phyloP scores from a whole-genome alignment of 2,329 filamentous ascomycete genomes.

The Cercospora sp. region DNA sequence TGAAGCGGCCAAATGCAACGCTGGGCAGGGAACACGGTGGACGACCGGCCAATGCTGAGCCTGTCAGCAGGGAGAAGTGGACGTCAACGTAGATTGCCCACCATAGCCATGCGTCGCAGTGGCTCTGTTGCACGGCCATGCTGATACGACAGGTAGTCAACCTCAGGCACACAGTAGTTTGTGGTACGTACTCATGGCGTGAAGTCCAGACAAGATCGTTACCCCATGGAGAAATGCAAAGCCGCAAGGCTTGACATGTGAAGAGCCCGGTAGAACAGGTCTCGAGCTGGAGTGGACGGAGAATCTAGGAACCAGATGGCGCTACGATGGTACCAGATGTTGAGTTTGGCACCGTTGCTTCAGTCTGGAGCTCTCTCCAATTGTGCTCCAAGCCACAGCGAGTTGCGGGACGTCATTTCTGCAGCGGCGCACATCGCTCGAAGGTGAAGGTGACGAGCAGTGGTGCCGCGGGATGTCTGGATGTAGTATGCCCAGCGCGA shows the following conservation, averaged over 20 bases:
- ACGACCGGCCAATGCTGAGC: background rate
- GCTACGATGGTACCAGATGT: background rate
- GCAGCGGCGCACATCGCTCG: background rate
- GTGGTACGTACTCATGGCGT: conserved; percentile 1
- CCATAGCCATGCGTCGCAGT: background rate
- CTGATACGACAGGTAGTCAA: background rate
- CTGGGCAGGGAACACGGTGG: too few relatives aligned
- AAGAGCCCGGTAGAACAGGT: background rate
- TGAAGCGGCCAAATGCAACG: background rate
- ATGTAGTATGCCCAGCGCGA: background rate
- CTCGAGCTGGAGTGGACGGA: conserved; percentile 14
- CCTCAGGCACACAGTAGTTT: background rate
- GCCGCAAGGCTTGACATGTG: background rate
- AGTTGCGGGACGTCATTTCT: conserved; percentile 6
- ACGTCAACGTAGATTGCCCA: background rate
- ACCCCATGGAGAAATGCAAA: background rate
- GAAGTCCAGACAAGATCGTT: conserved; percentile 2
- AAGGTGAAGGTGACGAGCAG: background rate
- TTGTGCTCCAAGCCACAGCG: background rate
- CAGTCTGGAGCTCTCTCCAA: background rate
- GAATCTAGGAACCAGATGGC: conserved; percentile 9
- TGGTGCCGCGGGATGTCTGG: background rate
- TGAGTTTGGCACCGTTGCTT: conserved; percentile 5
- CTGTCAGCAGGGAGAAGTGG: background rate
- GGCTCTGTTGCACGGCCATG: background rate